phyloP scores from a whole-genome alignment of 495 filamentous ascomycete species.

The Penicillium chermesinum region DNA sequence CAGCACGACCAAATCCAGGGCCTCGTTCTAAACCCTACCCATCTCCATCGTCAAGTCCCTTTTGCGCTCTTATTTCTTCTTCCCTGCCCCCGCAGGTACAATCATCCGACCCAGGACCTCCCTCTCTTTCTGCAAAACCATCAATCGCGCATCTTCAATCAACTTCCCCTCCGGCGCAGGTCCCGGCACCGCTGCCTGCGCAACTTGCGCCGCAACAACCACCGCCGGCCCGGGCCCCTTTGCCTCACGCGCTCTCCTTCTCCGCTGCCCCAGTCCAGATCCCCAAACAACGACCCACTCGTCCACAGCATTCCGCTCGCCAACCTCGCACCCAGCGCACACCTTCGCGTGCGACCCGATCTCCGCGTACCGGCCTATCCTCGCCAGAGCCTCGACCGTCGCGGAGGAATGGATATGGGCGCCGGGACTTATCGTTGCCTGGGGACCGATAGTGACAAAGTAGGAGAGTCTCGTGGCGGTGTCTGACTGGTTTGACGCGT shows the following conservation, averaged over 20 bases:
- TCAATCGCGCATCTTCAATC: slow-evolving; percentile 44
- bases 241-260: slow-evolving; percentile 24
- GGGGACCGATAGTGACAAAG: slow-evolving; percentile 31
- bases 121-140: slow-evolving; percentile 42
- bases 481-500: slow-evolving; percentile 4
- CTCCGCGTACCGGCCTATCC: slow-evolving; percentile 25
- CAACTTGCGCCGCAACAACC: slow-evolving; percentile 15
- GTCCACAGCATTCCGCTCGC: slow-evolving; percentile 18
- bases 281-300: slow-evolving; percentile 47
- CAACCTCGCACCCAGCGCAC: slow-evolving; percentile 33
- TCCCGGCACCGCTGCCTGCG: slow-evolving; percentile 17
- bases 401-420: slow-evolving; percentile 33
- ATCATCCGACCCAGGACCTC: slow-evolving; percentile 38
- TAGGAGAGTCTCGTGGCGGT: slow-evolving; percentile 31
- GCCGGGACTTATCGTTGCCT: slow-evolving; percentile 30
- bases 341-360: slow-evolving; percentile 40
- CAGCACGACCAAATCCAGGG: not conserved
- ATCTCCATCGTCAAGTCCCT: not conserved
- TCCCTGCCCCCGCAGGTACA: slow-evolving; percentile 23
- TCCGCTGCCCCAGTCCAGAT: slow-evolving; percentile 29
- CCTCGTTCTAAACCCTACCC: not conserved
- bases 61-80: slow-evolving; percentile 25
- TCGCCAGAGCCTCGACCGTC: slow-evolving; percentile 31
- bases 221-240: slow-evolving; percentile 21
- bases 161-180: slow-evolving; percentile 29